phyloP scores from a whole-genome alignment of 2,329 filamentous ascomycete species.

The Epichloe bromicola region DNA sequence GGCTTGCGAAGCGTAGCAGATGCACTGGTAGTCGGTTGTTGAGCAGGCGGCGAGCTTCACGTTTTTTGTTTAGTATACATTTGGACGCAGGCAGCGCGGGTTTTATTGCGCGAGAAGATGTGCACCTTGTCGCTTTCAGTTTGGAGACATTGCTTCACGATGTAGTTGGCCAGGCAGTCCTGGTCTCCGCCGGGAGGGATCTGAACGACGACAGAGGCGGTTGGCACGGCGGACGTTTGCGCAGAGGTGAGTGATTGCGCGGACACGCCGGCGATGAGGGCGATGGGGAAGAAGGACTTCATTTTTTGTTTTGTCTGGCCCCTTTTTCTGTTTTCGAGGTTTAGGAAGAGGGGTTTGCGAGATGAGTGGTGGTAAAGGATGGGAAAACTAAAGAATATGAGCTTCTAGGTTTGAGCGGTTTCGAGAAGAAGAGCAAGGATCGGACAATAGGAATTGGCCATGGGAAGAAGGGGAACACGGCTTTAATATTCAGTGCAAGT shows the following conservation, averaged over 20 bases:
- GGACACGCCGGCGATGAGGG: slow-evolving; percentile 21
- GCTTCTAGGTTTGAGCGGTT: too few species aligned
- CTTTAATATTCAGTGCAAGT: too few species aligned
- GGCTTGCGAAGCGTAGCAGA: slow-evolving; percentile 30
- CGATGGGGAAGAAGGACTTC: slow-evolving; percentile 31
- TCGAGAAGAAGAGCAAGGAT: too few species aligned
- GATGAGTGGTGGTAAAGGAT: too few species aligned
- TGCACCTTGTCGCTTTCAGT: slow-evolving; percentile 26
- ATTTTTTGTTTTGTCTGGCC: slow-evolving; percentile 17
- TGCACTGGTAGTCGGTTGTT: slow-evolving; percentile 31
- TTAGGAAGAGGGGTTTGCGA: too few species aligned
- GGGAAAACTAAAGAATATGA: too few species aligned
- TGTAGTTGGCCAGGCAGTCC: slow-evolving; percentile 31
- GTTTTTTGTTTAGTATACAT: too few species aligned
- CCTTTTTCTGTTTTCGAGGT: too few species aligned
- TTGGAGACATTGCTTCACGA: slow-evolving; percentile 31
- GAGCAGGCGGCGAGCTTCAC: slow-evolving; percentile 22
- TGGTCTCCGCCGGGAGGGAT: slow-evolving; percentile 7
- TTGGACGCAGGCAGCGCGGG: too few species aligned
- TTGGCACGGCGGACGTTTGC: background rate
- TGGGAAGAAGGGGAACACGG: too few species aligned
- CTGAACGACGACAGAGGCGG: background rate
- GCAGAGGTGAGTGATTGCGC: slow-evolving; percentile 14
- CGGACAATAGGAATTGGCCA: accelerated
- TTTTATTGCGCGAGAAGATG: background rate